Evolutionary conservation across 495 filamentous ascomycete genomes (phyloP).

Genomic region (Aspergillus baeticus): DNA sequence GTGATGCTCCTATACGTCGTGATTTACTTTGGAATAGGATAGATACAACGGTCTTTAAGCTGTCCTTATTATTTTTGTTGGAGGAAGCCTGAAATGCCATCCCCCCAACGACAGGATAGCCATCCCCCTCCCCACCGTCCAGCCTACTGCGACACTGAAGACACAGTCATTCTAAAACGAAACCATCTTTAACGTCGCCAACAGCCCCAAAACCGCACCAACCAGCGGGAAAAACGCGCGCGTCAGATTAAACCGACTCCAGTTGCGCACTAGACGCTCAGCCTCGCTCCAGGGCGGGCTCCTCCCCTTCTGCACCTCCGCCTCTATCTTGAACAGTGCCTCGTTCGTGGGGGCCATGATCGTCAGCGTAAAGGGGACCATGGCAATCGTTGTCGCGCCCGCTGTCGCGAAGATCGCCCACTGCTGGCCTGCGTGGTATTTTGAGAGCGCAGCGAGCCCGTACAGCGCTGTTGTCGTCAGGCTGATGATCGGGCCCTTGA

Average conservation of each 20-base stretch:
- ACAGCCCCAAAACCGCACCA: neutral
- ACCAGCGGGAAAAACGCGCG: neutral
- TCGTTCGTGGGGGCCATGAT: neutral
- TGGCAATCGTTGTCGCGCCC: neutral
- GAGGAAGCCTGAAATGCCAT: too few relatives aligned
- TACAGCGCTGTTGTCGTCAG: neutral
- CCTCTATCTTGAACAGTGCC: neutral
- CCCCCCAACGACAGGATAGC: too few relatives aligned
- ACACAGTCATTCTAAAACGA: too few relatives aligned
- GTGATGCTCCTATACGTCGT: too few relatives aligned
- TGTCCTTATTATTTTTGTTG: too few relatives aligned
- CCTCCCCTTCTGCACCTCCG: neutral
- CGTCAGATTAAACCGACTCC: neutral
- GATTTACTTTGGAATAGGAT: too few relatives aligned
- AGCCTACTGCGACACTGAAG: too few relatives aligned
- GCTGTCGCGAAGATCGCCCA: neutral
- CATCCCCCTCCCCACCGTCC: too few relatives aligned
- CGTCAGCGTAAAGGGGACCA: slow-evolving; percentile 1
- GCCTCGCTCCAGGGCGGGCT: neutral
- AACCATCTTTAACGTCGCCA: neutral
- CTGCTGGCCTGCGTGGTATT: neutral
- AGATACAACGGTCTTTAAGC: too few relatives aligned
- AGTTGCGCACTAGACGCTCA: neutral
- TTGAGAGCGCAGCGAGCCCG: neutral
- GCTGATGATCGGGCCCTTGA: neutral